These are phyloP conservation scores for Bonia amplexicaulis DNA, from an alignment of 176 grass and related monocot species.

Conservation along the genomic window DNA sequence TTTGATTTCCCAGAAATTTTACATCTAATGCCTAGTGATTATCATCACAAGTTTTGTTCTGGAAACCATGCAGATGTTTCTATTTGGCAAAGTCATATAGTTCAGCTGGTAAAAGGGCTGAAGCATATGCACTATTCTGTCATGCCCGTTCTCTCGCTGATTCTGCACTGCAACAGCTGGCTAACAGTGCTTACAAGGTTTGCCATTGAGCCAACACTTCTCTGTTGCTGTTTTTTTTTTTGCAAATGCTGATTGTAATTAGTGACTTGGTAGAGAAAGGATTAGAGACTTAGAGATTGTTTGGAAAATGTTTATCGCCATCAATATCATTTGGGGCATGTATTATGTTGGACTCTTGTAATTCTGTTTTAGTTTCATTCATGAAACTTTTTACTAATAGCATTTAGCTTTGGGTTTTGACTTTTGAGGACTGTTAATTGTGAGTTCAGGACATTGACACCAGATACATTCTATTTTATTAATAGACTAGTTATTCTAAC, in stretches of 20 bases:
- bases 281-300: background rate
- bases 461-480: background rate
- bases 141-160: constrained; percentile 64
- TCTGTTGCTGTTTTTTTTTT: background rate
- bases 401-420: background rate
- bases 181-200: constrained; percentile 64
- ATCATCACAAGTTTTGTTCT: constrained; percentile 24
- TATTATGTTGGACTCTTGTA: background rate
- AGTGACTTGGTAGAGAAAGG: background rate
- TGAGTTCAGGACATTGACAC: background rate
- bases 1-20: background rate
- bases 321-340: background rate
- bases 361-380: background rate
- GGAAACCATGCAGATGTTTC: constrained; percentile 66
- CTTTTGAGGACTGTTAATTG: background rate
- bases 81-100: constrained; percentile 96
- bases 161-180: constrained; percentile 59
- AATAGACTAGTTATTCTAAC: background rate
- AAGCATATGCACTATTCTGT: constrained; percentile 83
- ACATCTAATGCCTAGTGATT: background rate
- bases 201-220: background rate
- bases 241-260: background rate
- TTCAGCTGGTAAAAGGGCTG: constrained; percentile 86
- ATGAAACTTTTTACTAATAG: background rate
- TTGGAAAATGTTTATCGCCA: background rate